Conservation (phyloP, 306 rosid species). For the Gastrolobium bilobum region DNA sequence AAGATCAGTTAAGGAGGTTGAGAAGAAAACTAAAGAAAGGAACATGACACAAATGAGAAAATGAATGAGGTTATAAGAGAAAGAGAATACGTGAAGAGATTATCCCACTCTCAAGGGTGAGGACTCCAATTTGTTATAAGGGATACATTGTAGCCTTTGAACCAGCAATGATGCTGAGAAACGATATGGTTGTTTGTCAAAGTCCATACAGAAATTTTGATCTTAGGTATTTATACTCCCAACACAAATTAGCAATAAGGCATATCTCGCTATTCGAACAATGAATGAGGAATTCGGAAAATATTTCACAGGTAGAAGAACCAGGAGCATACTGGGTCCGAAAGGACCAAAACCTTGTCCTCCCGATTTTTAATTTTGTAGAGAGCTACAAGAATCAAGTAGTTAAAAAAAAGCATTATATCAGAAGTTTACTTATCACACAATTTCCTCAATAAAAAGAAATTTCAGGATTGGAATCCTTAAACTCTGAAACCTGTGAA, state of each 20-base stretch:
- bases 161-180: background rate
- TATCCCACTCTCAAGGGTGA: too few relatives aligned
- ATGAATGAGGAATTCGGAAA: background rate
- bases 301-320: background rate
- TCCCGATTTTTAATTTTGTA: background rate
- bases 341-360: background rate
- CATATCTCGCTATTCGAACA: background rate
- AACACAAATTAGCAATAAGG: background rate
- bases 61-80: too few relatives aligned
- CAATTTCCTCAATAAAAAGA: background rate
- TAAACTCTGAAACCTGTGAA: too few relatives aligned
- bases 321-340: background rate
- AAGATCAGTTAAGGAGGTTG: too few relatives aligned
- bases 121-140: background rate
- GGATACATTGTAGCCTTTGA: background rate
- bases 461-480: background rate
- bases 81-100: too few relatives aligned
- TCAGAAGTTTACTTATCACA: background rate
- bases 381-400: slow-evolving; percentile 2
- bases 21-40: too few relatives aligned
- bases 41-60: too few relatives aligned
- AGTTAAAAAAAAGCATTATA: background rate
- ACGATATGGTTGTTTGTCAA: background rate
- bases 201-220: background rate
- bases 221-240: background rate